Evolutionary conservation across 306 rosid genomes (phyloP).

Genomic region (Canavalia ensiformis): DNA sequence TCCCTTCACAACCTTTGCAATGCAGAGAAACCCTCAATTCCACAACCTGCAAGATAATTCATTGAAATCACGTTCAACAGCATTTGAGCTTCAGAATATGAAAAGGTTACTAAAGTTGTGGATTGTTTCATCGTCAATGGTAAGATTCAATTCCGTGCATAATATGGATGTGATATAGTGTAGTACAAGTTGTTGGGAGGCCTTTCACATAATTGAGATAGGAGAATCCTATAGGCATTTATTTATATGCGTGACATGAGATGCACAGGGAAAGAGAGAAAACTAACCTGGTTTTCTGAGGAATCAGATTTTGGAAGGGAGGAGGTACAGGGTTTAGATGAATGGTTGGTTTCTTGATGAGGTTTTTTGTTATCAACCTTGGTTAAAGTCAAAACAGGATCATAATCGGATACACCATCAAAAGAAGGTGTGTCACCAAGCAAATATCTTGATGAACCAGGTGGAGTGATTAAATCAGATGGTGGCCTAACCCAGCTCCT

Average conservation of each 20-base stretch:
- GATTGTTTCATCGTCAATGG: not conserved
- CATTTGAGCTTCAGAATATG: not conserved
- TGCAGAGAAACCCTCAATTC: constrained; percentile 93
- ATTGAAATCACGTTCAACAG: constrained; percentile 1
- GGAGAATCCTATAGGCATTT: not conserved
- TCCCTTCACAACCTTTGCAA: constrained; percentile 97
- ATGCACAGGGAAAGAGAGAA: not conserved
- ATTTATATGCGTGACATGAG: not conserved
- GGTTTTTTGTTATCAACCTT: constrained; percentile 48
- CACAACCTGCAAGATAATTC: constrained; percentile 68
- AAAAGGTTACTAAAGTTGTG: not conserved
- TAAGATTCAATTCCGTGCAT: not conserved
- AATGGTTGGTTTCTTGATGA: constrained; percentile 43
- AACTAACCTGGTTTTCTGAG: constrained; percentile 65
- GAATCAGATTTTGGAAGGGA: constrained; percentile 58
- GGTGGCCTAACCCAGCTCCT: constrained; percentile 64
- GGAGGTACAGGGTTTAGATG: constrained; percentile 55
- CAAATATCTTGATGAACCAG: constrained; percentile 82
- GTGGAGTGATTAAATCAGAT: constrained; percentile 69
- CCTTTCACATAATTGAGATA: not conserved
- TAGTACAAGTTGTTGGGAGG: not conserved
- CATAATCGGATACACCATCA: constrained; percentile 53
- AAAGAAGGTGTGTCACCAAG: constrained; percentile 58
- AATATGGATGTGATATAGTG: not conserved
- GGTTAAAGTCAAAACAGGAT: constrained; percentile 56